Conservation (phyloP, 257 asterid species). For the Phtheirospermum japonicum region DNA sequence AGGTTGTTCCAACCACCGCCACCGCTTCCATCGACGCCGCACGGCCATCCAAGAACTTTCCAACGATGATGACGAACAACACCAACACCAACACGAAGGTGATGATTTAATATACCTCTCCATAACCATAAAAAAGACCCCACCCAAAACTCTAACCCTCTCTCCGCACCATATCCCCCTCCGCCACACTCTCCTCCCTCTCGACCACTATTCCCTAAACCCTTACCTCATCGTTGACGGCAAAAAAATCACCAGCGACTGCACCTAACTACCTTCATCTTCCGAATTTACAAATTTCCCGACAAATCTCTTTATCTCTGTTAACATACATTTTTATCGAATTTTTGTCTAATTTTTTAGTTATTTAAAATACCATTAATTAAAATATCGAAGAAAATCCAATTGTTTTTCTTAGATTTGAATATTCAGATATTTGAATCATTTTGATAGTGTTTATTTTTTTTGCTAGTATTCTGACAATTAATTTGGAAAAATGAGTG, state of each 20-base stretch:
- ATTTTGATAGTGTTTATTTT: too few species aligned
- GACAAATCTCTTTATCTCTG: too few species aligned
- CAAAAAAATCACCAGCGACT: constrained; percentile 50
- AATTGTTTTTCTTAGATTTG: too few species aligned
- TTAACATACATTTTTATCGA: too few species aligned
- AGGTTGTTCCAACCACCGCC: not conserved
- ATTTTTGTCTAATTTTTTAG: too few species aligned
- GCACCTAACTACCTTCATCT: constrained; percentile 38
- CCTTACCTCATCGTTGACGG: constrained; percentile 72
- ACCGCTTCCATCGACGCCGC: not conserved
- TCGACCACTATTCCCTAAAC: constrained; percentile 24
- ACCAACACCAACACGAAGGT: constrained; percentile 25
- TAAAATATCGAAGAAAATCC: too few species aligned
- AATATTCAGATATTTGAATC: too few species aligned
- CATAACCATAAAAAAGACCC: constrained; percentile 59
- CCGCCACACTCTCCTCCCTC: constrained; percentile 41
- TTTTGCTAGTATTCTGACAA: too few species aligned
- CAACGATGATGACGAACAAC: constrained; percentile 17
- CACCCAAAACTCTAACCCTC: constrained; percentile 37
- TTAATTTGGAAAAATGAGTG: too few species aligned
- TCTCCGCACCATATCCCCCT: constrained; percentile 56
- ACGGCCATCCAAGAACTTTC: not conserved
- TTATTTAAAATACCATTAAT: too few species aligned
- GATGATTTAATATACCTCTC: constrained; percentile 65
- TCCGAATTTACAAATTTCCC: constrained; percentile 53